Base-by-base conservation (phyloP, 441 rosid genomes). In the Adansonia gregorii region DNA sequence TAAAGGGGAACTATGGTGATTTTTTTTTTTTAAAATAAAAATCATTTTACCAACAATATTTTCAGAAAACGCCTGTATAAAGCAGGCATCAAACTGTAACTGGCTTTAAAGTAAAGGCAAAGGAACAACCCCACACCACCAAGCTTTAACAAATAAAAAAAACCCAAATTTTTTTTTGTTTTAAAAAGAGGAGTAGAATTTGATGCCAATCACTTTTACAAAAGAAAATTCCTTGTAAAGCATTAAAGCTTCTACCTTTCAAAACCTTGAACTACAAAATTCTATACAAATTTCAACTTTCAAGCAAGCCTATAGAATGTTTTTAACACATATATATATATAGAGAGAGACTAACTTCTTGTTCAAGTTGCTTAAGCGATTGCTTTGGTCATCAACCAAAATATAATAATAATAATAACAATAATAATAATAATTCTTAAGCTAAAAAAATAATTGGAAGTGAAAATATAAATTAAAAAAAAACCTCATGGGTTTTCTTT, bases 341-440 rank as follows among this genome's bases (percentile, higher is more conserved):
- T 31, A 31, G 3, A 31, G 3, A 31, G 46, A 11, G 72, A 46
- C 2, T 6, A 20, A 11, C 55, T 67, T 67, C 9, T 45, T 45
- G 56, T 14, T 12, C 48, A 71, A 52, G 48, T 71, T 24, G 46
- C 74, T 70, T 51, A 27, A 70, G 74, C 45, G 27, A 49, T 70
- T 69, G 59, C 24, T 22, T 67, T 67, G 6, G 48, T 66, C 11
- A 61, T 27, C 6, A 1, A 27, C 17, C n/a, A 12, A 61, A 24
- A 31, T 31, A 31, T 31, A 2, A 31, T 31, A 31, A 31, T 31
- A 31, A 24, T 24, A 24, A 31, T 31, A 31, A 31, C 3, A 24
- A 24, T 24, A 24, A 24, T 24, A 24, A 24, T 10, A 10, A 60
- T 10, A 67, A 64, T 66, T 17, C 49, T 27, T 24, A 60, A 66